Base-by-base conservation (phyloP, 179 eudicot species). In the Pouteria campechiana region DNA sequence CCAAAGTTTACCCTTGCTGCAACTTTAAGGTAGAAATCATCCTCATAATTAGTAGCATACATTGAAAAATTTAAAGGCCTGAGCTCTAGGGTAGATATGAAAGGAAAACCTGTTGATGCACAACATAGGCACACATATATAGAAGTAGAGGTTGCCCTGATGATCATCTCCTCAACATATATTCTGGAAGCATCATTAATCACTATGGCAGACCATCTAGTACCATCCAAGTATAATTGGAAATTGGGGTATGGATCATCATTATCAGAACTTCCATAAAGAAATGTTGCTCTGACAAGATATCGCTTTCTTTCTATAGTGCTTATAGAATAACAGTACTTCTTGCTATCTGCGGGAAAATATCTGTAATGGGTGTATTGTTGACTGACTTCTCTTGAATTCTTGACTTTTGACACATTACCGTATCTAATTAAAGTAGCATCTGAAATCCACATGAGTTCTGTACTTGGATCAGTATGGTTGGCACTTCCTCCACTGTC, bases 31-130 rank as follows among this genome's bases (percentile, higher is more conserved):
- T 79, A 92, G 51, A 74, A 92, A 8, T 54, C 41, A 56, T 87
- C 85, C 62, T 92, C 99, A 37, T 36, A 92, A 57, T 92, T 94
- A 0, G 96, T 92, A 30, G 96, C 94, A 37, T 90, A 90, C 92
- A 87, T 82, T 1, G 99, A 90, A n/a, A 82, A 69, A 52, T 75
- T 90, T 46, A 90, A 53, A 6, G 83, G 94, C 37, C 99, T 53
- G 16, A 90, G 73, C 73, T 90, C 99, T 10, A 90, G 69, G 0
- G 99, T 75, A 7, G 99, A 87, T 33, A 90, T 73, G 40, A 90
- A 90, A 2, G 94, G 92, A n/a, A 83, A 70, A 32, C 92, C 96
- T 0, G 99, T 87, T 1, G 87, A 75, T 24, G 99, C 96, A 63
- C 92, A 83, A 45, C 99, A 90, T 50, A 90, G 53, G 43, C 99